phyloP scores from a whole-genome alignment of 805 yeast genomes.

The Candida sanyiensis region DNA sequence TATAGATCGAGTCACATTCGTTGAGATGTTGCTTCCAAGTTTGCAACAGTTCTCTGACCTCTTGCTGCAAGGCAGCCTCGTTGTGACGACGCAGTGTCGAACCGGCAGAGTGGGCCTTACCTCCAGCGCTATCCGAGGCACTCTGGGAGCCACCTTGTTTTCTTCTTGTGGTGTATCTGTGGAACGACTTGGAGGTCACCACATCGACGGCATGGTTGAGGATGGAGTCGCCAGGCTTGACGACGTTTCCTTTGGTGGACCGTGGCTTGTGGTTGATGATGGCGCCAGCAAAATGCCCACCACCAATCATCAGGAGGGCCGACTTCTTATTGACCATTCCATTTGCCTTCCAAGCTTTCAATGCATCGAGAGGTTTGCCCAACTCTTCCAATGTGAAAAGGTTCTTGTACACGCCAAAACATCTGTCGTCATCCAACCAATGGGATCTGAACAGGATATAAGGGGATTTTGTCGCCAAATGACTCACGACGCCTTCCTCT shows the following conservation, averaged over 20 bases:
- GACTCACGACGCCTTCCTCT: conserved; percentile 37
- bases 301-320: conserved; percentile 89
- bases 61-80: conserved; percentile 75
- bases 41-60: conserved; percentile 61
- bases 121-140: conserved; percentile 85
- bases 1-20: conserved; percentile 63
- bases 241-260: conserved; percentile 50
- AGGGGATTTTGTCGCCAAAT: conserved; percentile 67
- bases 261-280: conserved; percentile 68
- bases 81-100: conserved; percentile 83
- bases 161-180: conserved; percentile 90
- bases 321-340: conserved; percentile 37
- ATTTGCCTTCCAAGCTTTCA: conserved; percentile 34
- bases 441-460: conserved; percentile 51
- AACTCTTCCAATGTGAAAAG: conserved; percentile 43
- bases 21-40: conserved; percentile 59
- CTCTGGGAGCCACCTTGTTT: conserved; percentile 98
- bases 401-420: conserved; percentile 65
- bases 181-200: conserved; percentile 78
- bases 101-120: conserved; percentile 96
- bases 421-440: conserved; percentile 38
- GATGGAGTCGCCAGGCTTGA: conserved; percentile 41
- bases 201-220: conserved; percentile 60
- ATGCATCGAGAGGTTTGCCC: conserved; percentile 42
- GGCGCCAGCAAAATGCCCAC: conserved; percentile 98